Percentiles rank a stretch among this genome's conserved stretches.
Evolutionary conservation across 139 green algal genomes (phyloP).

Genomic region (Tetradesmus obliquus): DNA sequence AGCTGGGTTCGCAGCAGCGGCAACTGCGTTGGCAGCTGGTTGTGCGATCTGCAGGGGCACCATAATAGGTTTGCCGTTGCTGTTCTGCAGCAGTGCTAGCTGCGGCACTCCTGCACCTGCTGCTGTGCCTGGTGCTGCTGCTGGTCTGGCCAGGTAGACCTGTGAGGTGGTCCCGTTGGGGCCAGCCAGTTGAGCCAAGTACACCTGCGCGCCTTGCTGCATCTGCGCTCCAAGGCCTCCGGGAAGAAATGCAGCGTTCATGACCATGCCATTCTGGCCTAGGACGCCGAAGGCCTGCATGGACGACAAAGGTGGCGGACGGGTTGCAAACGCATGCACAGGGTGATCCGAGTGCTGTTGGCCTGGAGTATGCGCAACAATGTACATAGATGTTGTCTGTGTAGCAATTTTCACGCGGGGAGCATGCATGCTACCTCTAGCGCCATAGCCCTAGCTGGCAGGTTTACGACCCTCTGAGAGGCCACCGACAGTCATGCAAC

Average conservation of each 20-base stretch:
- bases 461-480: neutral
- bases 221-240: slow-evolving; percentile 23
- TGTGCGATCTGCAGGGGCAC: slow-evolving; percentile 26
- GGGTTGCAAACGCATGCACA: neutral
- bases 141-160: slow-evolving; percentile 28
- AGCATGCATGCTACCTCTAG: neutral
- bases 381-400: neutral
- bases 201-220: slow-evolving; percentile 37
- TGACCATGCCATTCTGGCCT: slow-evolving; percentile 40
- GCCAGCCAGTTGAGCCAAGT: slow-evolving; percentile 28
- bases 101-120: slow-evolving; percentile 30
- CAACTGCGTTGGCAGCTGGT: neutral
- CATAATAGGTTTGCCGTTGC: slow-evolving; percentile 28
- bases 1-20: slow-evolving; percentile 5
- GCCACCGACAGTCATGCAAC: neutral
- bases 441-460: neutral
- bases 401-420: neutral
- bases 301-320: neutral
- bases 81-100: slow-evolving; percentile 33
- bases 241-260: slow-evolving; percentile 18
- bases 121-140: slow-evolving; percentile 21
- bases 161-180: slow-evolving; percentile 5
- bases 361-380: neutral
- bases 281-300: slow-evolving; percentile 38
- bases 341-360: neutral